Conservation (phyloP, 495 filamentous ascomycete species). For the Talaromyces wortmannii region DNA sequence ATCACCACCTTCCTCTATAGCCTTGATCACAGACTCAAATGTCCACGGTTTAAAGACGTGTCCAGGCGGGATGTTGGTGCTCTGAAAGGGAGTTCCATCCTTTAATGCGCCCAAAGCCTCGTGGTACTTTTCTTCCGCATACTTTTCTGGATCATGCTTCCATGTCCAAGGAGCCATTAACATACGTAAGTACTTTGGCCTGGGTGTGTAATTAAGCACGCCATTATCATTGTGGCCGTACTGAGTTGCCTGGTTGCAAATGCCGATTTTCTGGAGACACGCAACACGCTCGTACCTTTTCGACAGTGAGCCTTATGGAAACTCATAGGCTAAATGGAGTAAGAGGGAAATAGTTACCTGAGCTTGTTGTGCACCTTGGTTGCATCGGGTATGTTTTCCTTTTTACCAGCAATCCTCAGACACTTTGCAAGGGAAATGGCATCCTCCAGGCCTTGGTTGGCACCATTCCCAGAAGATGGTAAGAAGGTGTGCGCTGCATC, state of each 20-base stretch:
- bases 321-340: not conserved
- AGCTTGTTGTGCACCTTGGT: constrained; percentile 11
- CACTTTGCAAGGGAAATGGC: constrained; percentile 56
- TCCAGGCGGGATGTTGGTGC: constrained; percentile 11
- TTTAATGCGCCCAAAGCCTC: constrained; percentile 5
- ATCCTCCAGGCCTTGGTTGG: constrained; percentile 65
- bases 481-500: constrained; percentile 69
- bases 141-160: constrained; percentile 13
- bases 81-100: constrained; percentile 7
- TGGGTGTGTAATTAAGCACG: not conserved
- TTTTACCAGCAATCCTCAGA: constrained; percentile 46
- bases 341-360: not conserved
- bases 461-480: constrained; percentile 61
- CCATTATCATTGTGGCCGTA: not conserved
- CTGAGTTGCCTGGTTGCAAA: constrained; percentile 5
- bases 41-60: constrained; percentile 11
- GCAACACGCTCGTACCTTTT: constrained; percentile 10
- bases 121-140: constrained; percentile 10
- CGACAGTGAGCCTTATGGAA: not conserved
- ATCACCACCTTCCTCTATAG: constrained; percentile 4
- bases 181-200: not conserved
- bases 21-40: constrained; percentile 9
- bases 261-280: constrained; percentile 8
- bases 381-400: constrained; percentile 29
- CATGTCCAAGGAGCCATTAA: constrained; percentile 11